Percentiles rank a stretch among this genome's conserved stretches.
Evolutionary conservation across 106 monocot species (phyloP).

Genomic region (Iris macrosiphon): DNA sequence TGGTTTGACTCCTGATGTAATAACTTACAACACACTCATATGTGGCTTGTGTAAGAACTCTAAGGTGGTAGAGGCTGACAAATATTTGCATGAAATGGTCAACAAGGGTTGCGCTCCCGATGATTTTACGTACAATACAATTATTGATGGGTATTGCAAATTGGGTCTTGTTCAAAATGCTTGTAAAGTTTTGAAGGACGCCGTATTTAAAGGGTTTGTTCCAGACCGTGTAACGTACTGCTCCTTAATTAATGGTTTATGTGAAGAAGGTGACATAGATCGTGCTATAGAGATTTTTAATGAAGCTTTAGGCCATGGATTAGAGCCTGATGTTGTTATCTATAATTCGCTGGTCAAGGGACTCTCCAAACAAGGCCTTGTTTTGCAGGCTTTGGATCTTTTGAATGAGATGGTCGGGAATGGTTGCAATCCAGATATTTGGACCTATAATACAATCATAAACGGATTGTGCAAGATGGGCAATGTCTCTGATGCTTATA

Average conservation of each 20-base stretch:
- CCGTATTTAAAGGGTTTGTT: conserved; percentile 75
- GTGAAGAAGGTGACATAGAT: conserved; percentile 69
- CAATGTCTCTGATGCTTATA: conserved; percentile 53
- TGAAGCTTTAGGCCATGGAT: conserved; percentile 44
- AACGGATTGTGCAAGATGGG: conserved; percentile 89
- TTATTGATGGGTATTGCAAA: conserved; percentile 90
- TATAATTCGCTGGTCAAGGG: conserved; percentile 88
- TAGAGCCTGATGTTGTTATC: conserved; percentile 41
- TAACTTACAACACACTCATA: conserved; percentile 86
- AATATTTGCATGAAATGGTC: conserved; percentile 62
- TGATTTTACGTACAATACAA: conserved; percentile 87
- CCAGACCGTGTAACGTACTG: conserved; percentile 79
- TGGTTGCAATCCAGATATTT: conserved; percentile 61
- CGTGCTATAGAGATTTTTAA: conserved; percentile 62
- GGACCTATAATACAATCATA: conserved; percentile 84
- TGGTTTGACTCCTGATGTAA: conserved; percentile 48
- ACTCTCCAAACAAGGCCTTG: conserved; percentile 47
- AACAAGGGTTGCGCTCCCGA: conserved; percentile 67
- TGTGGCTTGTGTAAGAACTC: conserved; percentile 64
- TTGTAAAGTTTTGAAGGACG: conserved; percentile 57
- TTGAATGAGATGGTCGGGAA: conserved; percentile 59
- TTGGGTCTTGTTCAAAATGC: conserved; percentile 43
- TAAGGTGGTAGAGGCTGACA: conserved; percentile 55
- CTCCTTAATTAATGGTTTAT: conserved; percentile 79
- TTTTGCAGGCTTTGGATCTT: conserved; percentile 77